These are phyloP conservation scores for Francoa sonchifolia DNA, from an alignment of 441 rosid species.

Conservation along the genomic window DNA sequence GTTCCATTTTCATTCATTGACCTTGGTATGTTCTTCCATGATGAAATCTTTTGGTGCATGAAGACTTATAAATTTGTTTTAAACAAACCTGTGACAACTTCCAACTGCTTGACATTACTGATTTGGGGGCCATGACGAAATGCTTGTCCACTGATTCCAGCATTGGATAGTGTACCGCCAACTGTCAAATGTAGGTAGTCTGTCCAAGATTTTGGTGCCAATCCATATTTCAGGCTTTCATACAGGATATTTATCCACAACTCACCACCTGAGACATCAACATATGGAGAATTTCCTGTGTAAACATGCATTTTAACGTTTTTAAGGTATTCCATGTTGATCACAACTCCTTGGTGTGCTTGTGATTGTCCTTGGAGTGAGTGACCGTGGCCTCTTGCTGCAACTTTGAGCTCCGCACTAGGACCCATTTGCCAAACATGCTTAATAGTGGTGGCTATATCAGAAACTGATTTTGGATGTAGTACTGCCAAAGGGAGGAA, in stretches of 20 bases:
- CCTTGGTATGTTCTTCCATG: conserved; percentile 3
- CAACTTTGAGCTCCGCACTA: conserved; percentile 61
- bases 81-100: conserved; percentile 80
- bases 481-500: conserved; percentile 61
- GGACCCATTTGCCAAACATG: conserved; percentile 81
- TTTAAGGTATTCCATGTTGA: conserved; percentile 76
- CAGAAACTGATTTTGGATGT: conserved; percentile 69
- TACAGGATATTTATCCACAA: conserved; percentile 82
- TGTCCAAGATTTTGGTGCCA: conserved; percentile 96
- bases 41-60: not conserved
- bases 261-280: conserved; percentile 81
- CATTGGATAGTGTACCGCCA: conserved; percentile 93
- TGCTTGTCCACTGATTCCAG: conserved; percentile 95
- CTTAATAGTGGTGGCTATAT: conserved; percentile 55
- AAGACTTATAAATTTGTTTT: conserved; percentile 1
- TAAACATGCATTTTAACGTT: conserved; percentile 36
- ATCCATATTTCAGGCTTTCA: conserved; percentile 65
- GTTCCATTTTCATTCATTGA: conserved; percentile 10
- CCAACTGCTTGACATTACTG: conserved; percentile 81
- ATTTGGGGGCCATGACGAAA: conserved; percentile 96
- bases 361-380: conserved; percentile 93
- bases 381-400: conserved; percentile 94
- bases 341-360: conserved; percentile 59
- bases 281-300: conserved; percentile 34
- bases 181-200: conserved; percentile 92